Evolutionary conservation across 352 stramenopile species (phyloP), one percentile per base, ranked within the genome.

Genomic region (Phytophthora nicotianae): DNA sequence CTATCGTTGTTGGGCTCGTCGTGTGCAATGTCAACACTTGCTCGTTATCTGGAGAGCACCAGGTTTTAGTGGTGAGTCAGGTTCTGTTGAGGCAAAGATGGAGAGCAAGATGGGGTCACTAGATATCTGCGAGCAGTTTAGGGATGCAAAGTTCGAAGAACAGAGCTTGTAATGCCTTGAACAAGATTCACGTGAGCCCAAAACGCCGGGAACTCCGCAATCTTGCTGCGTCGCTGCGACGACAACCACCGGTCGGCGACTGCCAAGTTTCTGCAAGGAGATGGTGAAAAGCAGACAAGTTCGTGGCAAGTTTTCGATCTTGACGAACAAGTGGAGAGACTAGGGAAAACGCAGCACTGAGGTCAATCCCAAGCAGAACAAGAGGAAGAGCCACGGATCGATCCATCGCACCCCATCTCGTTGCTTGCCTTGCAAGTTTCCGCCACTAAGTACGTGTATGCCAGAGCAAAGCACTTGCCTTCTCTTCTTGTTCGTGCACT

Each of bases 231-330:
- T 37, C 19, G 58, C 48, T n/a, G 37, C 38, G 17, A 60, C 58
- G 58, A 60, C 49, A 54, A 50, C 40, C 49, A 60, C 23, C 49
- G 17, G 38, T 60, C 58, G 26, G 23, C 58, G 58, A 50, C 21
- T 66, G 50, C 42, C 58, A 66, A 61, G 58, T 60, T 38, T 66
- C 58, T 62, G 52, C 21, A 62, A 53, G 37, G 51, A 21, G 9
- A 55, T 58, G 50, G 19, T 51, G 27, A 35, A 56, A 67, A 53
- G 48, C 49, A 60, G 60, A 68, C 45, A 47, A 10, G 50, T 61
- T 62, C 33, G 17, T 40, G 50, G 38, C 38, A 65, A 40, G 19
- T 35, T 26, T 41, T 57, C 24, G 10, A 42, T 62, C 46, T 68
- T 29, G 43, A 54, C 29, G 50, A 56, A 21, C 19, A 32, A 43